These are phyloP conservation scores for Cucurbita maxima DNA, from an alignment of 306 rosid genomes.

Conservation along the genomic window DNA sequence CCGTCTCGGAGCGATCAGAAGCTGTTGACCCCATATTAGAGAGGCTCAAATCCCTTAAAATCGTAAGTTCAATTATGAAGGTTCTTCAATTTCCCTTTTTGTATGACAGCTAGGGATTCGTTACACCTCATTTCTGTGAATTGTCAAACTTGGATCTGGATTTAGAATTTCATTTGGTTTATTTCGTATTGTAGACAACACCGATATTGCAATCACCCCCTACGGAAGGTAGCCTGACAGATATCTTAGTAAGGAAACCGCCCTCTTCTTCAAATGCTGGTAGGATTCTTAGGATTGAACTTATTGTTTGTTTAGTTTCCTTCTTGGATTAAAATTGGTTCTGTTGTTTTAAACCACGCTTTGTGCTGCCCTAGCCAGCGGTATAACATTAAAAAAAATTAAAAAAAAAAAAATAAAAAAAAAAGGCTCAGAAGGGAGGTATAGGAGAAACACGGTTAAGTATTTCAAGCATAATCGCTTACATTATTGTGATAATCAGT, in stretches of 20 bases:
- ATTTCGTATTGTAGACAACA: slow-evolving; percentile 36
- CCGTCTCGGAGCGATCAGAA: slow-evolving; percentile 51
- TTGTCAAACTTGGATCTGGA: neutral
- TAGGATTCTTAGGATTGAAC: slow-evolving; percentile 9
- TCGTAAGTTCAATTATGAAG: slow-evolving; percentile 23
- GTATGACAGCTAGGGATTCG: neutral
- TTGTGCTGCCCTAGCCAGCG: neutral
- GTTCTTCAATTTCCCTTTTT: neutral
- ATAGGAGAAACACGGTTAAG: neutral
- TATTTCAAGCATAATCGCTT: neutral
- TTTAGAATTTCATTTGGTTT: neutral
- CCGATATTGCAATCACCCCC: slow-evolving; percentile 70
- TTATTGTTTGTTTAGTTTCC: neutral
- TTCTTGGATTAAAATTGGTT: neutral
- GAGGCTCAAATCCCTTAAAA: slow-evolving; percentile 52
- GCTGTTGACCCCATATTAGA: slow-evolving; percentile 56
- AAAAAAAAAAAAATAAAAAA: too few species aligned
- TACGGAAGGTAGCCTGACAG: slow-evolving; percentile 64
- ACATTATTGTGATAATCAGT: neutral
- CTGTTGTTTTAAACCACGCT: neutral
- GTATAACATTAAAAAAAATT: too few species aligned
- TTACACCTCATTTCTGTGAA: slow-evolving; percentile 1
- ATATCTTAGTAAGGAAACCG: slow-evolving; percentile 76
- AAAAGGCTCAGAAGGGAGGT: neutral
- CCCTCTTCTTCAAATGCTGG: slow-evolving; percentile 55